Evolutionary conservation across 2,329 filamentous ascomycete species (phyloP).

Genomic region (Septoria linicola): DNA sequence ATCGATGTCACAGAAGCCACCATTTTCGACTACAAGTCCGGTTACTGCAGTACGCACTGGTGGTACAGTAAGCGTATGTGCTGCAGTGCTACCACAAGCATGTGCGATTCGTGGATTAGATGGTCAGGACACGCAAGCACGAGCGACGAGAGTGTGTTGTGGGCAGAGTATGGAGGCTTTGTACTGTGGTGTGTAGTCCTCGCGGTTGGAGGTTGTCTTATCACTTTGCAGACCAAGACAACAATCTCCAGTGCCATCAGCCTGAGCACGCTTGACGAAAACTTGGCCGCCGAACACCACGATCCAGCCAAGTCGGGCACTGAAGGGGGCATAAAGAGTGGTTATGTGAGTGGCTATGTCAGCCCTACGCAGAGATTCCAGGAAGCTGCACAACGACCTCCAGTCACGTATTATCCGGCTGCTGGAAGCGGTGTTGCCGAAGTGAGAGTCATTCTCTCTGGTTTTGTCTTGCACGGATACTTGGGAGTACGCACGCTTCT

Average conservation of each 20-base stretch:
- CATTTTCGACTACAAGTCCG: conserved; percentile 83
- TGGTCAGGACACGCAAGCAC: conserved; percentile 62
- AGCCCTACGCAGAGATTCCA: conserved; percentile 44
- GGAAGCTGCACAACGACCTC: conserved; percentile 51
- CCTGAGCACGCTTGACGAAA: conserved; percentile 86
- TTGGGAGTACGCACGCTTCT: conserved; percentile 82
- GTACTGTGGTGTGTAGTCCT: conserved; percentile 69
- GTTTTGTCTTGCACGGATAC: conserved; percentile 95
- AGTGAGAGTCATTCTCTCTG: conserved; percentile 95
- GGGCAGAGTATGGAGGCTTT: conserved; percentile 77
- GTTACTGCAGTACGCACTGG: conserved; percentile 73
- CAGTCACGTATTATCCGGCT: conserved; percentile 93
- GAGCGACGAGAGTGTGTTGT: conserved; percentile 49
- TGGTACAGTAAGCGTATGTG: conserved; percentile 69
- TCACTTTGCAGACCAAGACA: conserved; percentile 90
- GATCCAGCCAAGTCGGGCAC: conserved; percentile 36
- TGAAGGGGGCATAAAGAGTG: conserved; percentile 41
- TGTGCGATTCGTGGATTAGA: conserved; percentile 60
- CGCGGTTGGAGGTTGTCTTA: conserved; percentile 68
- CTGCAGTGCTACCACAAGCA: conserved; percentile 52
- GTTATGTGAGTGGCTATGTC: conserved; percentile 33
- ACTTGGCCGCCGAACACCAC: conserved; percentile 69
- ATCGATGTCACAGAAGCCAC: conserved; percentile 84
- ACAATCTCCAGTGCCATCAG: conserved; percentile 86
- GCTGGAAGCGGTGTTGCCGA: conserved; percentile 95